These are phyloP conservation scores for Thraustotheca clavata DNA, from an alignment of 352 stramenopile genomes.

Conservation along the genomic window DNA sequence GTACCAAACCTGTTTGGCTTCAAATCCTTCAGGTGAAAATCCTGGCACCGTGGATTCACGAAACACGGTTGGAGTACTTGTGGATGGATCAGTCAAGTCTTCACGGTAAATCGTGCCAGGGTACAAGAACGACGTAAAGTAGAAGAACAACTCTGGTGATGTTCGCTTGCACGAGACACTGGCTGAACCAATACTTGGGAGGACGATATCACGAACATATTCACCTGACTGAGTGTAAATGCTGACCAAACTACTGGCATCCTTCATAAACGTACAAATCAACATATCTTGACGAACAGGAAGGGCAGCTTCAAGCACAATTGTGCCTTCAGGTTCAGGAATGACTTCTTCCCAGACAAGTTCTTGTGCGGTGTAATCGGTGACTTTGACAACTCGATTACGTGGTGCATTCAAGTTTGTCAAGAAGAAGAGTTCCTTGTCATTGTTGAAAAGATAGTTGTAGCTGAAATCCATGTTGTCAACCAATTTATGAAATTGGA, in stretches of 20 bases:
- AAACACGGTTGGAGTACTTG: conserved; percentile 42
- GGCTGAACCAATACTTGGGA: conserved; percentile 62
- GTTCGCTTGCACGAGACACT: conserved; percentile 56
- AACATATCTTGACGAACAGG: conserved; percentile 56
- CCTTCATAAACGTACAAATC: conserved; percentile 71
- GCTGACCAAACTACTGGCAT: conserved; percentile 71
- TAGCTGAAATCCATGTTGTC: conserved; percentile 81
- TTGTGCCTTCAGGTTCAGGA: conserved; percentile 53
- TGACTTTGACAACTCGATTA: conserved; percentile 52
- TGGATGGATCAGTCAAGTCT: conserved; percentile 32
- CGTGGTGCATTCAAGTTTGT: conserved; percentile 76
- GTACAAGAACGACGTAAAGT: conserved; percentile 84
- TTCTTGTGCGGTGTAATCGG: conserved; percentile 24
- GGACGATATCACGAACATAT: conserved; percentile 63
- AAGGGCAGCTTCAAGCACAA: conserved; percentile 69
- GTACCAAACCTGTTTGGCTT: conserved; percentile 82
- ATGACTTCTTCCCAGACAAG: conserved; percentile 73
- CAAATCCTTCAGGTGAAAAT: conserved; percentile 70
- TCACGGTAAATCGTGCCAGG: conserved; percentile 71
- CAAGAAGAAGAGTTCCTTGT: conserved; percentile 79
- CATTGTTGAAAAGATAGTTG: conserved; percentile 83
- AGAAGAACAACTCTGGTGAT: conserved; percentile 81
- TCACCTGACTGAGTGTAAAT: conserved; percentile 65
- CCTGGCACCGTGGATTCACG: conserved; percentile 74
- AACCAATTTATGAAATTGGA: conserved; percentile 68